Evolutionary conservation across 2,329 filamentous ascomycete genomes (phyloP), one percentile per base, ranked within the genome.

Genomic region (Sporothrix euskadiensis): DNA sequence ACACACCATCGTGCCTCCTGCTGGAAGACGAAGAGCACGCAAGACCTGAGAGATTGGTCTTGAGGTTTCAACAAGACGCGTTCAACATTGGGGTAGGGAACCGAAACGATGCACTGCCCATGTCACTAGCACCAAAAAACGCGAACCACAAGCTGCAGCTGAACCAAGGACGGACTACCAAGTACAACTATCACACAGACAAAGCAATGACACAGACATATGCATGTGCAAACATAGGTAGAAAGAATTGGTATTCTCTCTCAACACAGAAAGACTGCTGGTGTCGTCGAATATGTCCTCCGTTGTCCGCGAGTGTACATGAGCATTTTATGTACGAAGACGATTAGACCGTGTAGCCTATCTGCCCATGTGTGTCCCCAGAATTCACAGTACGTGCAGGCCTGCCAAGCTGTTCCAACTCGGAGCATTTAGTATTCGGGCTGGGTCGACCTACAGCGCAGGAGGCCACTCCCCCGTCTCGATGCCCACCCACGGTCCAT

Each of bases 11-110:
- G 26, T 14, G 12, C 12, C 41, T 9, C 41, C 12, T 54, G 7
- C 57, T 61, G 57, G 57, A 61, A 61, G 57, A 61, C 57, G 57
- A 61, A 61, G 39, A 32, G 57, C 57, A 61, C 57, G 32, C 32
- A 61, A 61, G 57, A 61, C 57, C 56, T 32, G 57, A 39, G 32
- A 19, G 19, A 9, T 32, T 61, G 32, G 57, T 26, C 32, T 61
- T 61, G 32, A 39, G 57, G 16, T 30, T n/a, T 6, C 8, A 5
- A 26, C 16, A 54, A 12, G 22, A 30, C 12, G 41, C 41, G 41
- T 44, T 12, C 12, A 14, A 12, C 12, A 6, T 12, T 44, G 41
- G 41, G 41, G 19, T 22, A 22, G 10, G 19, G 9, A 22, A 35
- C 35, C 5, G 12, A 19, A 10, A 39, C 19, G 16, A 14, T 61